A percentile compares a stretch with the other conserved stretches of the same genome.
Evolutionary conservation across 1,139 yeast species (phyloP).

Genomic region (Kluyveromyces sp.): DNA sequence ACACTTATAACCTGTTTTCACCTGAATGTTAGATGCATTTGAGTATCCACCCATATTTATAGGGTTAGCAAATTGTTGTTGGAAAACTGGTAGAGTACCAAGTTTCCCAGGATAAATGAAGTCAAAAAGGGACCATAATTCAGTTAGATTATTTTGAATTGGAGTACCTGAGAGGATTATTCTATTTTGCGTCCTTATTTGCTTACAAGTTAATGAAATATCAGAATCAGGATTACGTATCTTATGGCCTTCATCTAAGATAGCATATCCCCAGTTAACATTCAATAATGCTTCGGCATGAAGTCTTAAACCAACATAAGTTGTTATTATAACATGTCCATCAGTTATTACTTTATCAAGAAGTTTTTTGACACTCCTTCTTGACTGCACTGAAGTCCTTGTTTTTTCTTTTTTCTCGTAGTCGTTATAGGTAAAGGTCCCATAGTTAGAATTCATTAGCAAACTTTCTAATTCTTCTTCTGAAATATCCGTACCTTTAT

Average conservation of each 20-base stretch:
- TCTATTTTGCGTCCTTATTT: constrained; percentile 70
- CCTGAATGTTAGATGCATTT: constrained; percentile 91
- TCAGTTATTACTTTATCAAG: constrained; percentile 31
- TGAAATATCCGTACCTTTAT: constrained; percentile 30
- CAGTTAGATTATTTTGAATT: constrained; percentile 84
- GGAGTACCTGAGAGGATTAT: constrained; percentile 93
- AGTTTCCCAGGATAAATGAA: constrained; percentile 90
- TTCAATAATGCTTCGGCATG: constrained; percentile 66
- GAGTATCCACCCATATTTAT: constrained; percentile 98
- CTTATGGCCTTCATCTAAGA: constrained; percentile 93
- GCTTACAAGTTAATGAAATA: constrained; percentile 78
- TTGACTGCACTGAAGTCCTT: constrained; percentile 22
- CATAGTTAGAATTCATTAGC: constrained; percentile 41
- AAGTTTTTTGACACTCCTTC: constrained; percentile 22
- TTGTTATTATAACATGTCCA: constrained; percentile 85
- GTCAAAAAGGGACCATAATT: constrained; percentile 91
- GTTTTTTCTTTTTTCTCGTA: constrained; percentile 21
- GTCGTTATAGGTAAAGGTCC: constrained; percentile 36
- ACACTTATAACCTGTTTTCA: constrained; percentile 93
- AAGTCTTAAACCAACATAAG: constrained; percentile 81
- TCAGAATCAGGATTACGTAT: constrained; percentile 91
- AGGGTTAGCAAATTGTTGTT: constrained; percentile 84
- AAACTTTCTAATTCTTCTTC: constrained; percentile 38
- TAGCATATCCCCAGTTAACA: constrained; percentile 80
- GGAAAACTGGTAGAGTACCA: constrained; percentile 92